Evolutionary conservation across 2,329 filamentous ascomycete species (phyloP).

Genomic region (Colletotrichum incanum): DNA sequence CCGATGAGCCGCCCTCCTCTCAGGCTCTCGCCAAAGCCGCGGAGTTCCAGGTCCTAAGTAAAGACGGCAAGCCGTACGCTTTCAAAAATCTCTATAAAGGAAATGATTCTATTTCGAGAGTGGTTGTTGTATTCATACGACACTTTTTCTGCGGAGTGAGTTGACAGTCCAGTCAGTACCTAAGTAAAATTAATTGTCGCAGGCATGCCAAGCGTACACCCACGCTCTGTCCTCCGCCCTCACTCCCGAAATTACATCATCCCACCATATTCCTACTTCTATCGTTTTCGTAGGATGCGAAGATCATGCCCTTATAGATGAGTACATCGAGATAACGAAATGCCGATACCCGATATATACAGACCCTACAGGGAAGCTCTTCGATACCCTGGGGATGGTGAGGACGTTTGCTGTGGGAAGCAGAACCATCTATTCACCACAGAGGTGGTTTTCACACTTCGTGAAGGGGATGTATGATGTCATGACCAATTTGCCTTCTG

Average conservation of each 20-base stretch:
- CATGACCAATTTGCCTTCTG: neutral
- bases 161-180: too few relatives aligned
- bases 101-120: neutral
- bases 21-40: neutral
- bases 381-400: neutral
- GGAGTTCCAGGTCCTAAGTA: conserved; percentile 1
- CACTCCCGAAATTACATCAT: neutral
- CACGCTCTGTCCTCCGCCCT: neutral
- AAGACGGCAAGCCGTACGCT: neutral
- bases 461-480: neutral
- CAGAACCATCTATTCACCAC: neutral
- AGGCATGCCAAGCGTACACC: neutral
- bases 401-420: neutral
- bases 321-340: neutral
- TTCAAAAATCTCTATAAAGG: neutral
- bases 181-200: neutral
- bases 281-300: neutral
- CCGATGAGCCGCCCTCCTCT: neutral
- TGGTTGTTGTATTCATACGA: neutral
- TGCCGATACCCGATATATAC: neutral
- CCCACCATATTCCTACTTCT: neutral
- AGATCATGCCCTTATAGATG: neutral
- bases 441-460: neutral
- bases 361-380: conserved; percentile 4
- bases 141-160: conserved; percentile 3